phyloP scores from a whole-genome alignment of 352 stramenopile genomes.

The Globisporangium polare region DNA sequence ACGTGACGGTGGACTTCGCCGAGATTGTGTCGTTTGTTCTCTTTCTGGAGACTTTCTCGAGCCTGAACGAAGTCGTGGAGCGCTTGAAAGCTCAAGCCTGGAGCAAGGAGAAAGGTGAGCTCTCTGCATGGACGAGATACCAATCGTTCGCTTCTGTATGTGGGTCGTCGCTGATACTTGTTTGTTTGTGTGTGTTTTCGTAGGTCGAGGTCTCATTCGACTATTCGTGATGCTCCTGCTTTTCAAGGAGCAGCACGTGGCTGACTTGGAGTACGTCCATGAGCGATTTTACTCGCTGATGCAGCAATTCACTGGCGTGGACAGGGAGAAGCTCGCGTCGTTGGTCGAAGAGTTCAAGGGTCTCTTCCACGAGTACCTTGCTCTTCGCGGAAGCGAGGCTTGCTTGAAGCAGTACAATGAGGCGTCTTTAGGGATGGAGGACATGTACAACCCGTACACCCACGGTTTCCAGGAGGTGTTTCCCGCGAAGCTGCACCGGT shows the following conservation, averaged over 20 bases:
- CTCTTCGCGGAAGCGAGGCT: constrained; percentile 20
- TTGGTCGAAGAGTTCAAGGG: constrained; percentile 47
- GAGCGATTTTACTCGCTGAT: constrained; percentile 50
- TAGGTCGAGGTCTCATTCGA: constrained; percentile 52
- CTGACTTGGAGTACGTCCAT: constrained; percentile 29
- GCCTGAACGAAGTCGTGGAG: constrained; percentile 54
- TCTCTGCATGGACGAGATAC: neutral
- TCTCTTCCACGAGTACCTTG: constrained; percentile 54
- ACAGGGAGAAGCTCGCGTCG: constrained; percentile 24
- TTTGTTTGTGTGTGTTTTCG: constrained; percentile 4
- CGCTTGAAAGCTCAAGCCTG: constrained; percentile 43
- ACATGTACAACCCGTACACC: constrained; percentile 22
- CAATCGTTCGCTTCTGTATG: neutral
- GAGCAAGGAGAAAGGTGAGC: constrained; percentile 41
- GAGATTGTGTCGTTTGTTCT: constrained; percentile 67
- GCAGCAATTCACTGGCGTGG: constrained; percentile 28
- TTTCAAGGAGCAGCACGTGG: constrained; percentile 41
- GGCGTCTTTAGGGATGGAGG: constrained; percentile 20
- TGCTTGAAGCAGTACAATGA: constrained; percentile 16
- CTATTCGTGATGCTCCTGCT: constrained; percentile 58
- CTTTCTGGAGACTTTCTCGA: constrained; percentile 69
- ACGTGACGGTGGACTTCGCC: constrained; percentile 43
- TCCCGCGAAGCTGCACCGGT: constrained; percentile 20
- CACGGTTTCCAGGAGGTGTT: constrained; percentile 18
- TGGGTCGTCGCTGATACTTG: neutral